Evolutionary conservation across 176 grass and related monocot species (phyloP), one percentile per base, ranked within the genome.

Genomic region (Otatea glauca): DNA sequence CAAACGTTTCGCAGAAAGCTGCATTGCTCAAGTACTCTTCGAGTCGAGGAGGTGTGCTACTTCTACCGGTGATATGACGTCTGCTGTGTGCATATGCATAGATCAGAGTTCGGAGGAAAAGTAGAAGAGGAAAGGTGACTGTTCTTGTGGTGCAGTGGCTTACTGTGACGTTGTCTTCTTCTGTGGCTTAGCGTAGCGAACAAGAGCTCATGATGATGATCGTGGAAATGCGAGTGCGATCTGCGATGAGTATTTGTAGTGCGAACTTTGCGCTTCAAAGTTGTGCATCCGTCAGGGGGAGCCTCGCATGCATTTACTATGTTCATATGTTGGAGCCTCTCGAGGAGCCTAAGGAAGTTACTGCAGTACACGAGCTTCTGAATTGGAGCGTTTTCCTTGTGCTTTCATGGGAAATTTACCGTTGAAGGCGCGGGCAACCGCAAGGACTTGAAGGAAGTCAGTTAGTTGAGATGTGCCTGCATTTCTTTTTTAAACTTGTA

Each of bases 301-400:
- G 65, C 72, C 68, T 68, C 68, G 42, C 54, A 21, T 38, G 76
- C 81, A 65, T 85, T 88, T 75, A 91, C 44, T 85, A 20, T 55
- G 54, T 20, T 91, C 89, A 91, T 83, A 68, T n/a, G 81, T 66
- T 27, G 20, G 37, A 47, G 17, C 32, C 12, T 61, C 65, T 65
- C 27, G 0, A 15, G 15, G 53, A 49, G 84, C 76, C 45, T 15
- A n/a, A 2, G 0, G 21, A 25, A 59, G 50, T 59, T 17, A 44
- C 18, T 47, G 25, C 38, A 12, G 32, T 14, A 17, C 43, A 58
- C 42, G 45, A 56, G 70, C 65, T 45, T 38, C 17, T 12, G 23
- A 27, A 62, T 62, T 2, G 80, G 88, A 81, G 86, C 72, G 53
- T 32, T 32, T 70, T 58, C 6, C 7, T 11, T 34, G 51, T 18